Percentiles rank a stretch among this genome's conserved stretches.
Evolutionary conservation across 306 rosid species (phyloP).

Genomic region (Argentina anserina): DNA sequence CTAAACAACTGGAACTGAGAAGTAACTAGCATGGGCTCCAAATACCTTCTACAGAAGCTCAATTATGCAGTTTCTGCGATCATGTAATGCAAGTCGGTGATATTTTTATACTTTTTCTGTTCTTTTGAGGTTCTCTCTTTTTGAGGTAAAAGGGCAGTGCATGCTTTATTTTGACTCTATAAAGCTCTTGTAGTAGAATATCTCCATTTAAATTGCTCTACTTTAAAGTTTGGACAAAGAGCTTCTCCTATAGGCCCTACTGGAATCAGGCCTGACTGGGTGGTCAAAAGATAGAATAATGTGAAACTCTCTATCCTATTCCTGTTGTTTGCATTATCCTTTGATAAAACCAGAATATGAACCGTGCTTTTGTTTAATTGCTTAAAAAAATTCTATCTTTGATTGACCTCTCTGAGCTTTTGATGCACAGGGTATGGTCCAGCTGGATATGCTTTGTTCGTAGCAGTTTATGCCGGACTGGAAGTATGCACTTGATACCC

Average conservation of each 20-base stretch:
- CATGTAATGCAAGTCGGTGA: not conserved
- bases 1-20: not conserved
- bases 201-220: no score
- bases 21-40: not conserved
- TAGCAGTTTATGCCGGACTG: conserved; percentile 93
- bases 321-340: not conserved
- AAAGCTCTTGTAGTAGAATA: not conserved
- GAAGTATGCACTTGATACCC: conserved; percentile 49
- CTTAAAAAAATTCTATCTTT: not conserved
- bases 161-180: not conserved
- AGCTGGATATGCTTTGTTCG: conserved; percentile 87
- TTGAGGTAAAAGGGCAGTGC: not conserved
- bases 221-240: not conserved
- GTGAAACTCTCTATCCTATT: not conserved
- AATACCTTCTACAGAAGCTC: not conserved
- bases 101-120: no score
- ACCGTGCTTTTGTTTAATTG: not conserved
- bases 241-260: not conserved
- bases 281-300: not conserved
- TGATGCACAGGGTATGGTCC: conserved; percentile 83
- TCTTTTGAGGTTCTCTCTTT: not conserved
- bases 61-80: not conserved
- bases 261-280: not conserved
- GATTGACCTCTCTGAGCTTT: conserved; percentile 9
- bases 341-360: not conserved